Conservation (phyloP, 2,329 filamentous ascomycete species). For the Curvularia lunata region DNA sequence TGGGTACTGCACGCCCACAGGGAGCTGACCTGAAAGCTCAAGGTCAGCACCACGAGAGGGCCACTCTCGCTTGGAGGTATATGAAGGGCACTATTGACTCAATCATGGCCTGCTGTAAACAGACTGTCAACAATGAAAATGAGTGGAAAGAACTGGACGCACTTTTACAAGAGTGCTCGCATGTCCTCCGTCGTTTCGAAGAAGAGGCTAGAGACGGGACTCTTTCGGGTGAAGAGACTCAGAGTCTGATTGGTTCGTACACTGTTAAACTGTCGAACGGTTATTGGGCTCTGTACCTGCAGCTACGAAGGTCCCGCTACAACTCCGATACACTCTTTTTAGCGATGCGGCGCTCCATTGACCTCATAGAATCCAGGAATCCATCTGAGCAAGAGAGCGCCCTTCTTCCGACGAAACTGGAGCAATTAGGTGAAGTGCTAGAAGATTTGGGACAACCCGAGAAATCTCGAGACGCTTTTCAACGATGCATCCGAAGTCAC, state of each 20-base stretch:
- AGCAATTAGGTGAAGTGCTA: conserved; percentile 68
- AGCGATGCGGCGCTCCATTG: conserved; percentile 68
- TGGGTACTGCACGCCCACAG: conserved; percentile 27
- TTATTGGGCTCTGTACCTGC: conserved; percentile 69
- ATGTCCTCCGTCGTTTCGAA: conserved; percentile 37
- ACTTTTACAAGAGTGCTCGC: conserved; percentile 42
- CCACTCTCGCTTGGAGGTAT: conserved; percentile 34
- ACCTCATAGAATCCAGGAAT: conserved; percentile 63
- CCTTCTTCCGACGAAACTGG: conserved; percentile 68
- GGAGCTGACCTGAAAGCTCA: conserved; percentile 27
- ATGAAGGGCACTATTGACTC: conserved; percentile 48
- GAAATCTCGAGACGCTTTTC: conserved; percentile 65
- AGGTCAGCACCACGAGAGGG: conserved; percentile 31
- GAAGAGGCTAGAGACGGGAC: conserved; percentile 17
- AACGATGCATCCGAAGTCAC: conserved; percentile 66
- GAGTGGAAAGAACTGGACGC: conserved; percentile 43
- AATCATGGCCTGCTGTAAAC: conserved; percentile 42
- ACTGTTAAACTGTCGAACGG: conserved; percentile 73
- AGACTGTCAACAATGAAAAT: conserved; percentile 25
- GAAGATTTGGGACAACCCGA: conserved; percentile 60
- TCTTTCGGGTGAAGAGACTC: conserved; percentile 10
- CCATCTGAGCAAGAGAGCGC: conserved; percentile 64
- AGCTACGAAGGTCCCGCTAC: conserved; percentile 55
- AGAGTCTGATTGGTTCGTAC: conserved; percentile 28
- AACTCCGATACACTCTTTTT: conserved; percentile 58